These are phyloP conservation scores for Pseudocercospora musae DNA, from an alignment of 2,329 filamentous ascomycete species.

Conservation along the genomic window DNA sequence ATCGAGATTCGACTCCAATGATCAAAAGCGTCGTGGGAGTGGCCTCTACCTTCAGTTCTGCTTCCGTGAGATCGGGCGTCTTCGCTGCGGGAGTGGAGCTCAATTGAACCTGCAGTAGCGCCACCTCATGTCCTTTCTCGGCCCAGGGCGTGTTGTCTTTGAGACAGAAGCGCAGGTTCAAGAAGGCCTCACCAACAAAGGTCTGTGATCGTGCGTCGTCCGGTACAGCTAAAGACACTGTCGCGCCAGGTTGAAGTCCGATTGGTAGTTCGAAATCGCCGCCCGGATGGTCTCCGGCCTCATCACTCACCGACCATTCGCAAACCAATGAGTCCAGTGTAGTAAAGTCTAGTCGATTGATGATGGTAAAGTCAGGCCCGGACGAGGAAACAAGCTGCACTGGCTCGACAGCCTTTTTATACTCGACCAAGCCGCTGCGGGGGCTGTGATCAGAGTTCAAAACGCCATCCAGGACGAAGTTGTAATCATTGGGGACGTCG, in stretches of 20 bases:
- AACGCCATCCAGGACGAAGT: slow-evolving; percentile 47
- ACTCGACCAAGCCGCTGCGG: slow-evolving; percentile 42
- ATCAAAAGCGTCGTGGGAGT: slow-evolving; percentile 10
- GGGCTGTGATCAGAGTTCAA: slow-evolving; percentile 42
- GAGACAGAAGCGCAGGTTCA: slow-evolving; percentile 33
- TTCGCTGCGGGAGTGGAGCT: not conserved
- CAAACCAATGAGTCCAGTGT: slow-evolving; percentile 37
- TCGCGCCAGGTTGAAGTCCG: slow-evolving; percentile 18
- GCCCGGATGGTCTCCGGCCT: slow-evolving; percentile 11
- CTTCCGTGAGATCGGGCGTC: not conserved
- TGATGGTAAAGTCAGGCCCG: slow-evolving; percentile 26
- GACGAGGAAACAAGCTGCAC: slow-evolving; percentile 37
- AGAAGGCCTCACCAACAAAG: slow-evolving; percentile 15
- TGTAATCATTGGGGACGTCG: slow-evolving; percentile 41
- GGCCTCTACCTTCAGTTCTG: slow-evolving; percentile 2
- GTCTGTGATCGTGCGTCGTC: not conserved
- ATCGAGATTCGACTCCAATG: slow-evolving; percentile 8
- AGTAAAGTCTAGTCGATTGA: slow-evolving; percentile 34
- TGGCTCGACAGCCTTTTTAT: slow-evolving; percentile 45
- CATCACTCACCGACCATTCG: slow-evolving; percentile 17
- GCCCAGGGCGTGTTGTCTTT: slow-evolving; percentile 35
- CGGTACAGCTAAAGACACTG: slow-evolving; percentile 21
- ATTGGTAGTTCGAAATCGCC: slow-evolving; percentile 12
- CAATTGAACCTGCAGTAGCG: slow-evolving; percentile 35
- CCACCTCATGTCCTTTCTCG: slow-evolving; percentile 37